Base-by-base conservation (phyloP, 1,139 yeast species). In the Magnusiomyces ingens region DNA sequence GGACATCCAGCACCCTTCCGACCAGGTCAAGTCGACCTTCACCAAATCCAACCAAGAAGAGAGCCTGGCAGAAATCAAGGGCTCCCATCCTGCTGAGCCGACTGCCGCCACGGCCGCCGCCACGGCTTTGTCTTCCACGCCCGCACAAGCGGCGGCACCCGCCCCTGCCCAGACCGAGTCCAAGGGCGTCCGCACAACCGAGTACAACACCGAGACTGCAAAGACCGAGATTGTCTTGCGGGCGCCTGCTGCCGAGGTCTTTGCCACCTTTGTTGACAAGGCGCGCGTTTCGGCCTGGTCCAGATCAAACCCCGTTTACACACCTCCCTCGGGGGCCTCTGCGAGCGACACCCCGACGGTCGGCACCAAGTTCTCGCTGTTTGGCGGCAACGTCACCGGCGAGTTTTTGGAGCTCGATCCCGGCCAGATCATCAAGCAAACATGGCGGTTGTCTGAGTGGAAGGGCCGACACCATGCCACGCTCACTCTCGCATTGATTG, bases 361-460 rank as follows among this genome's bases (percentile, higher is more conserved):
- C 5, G 91, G 89, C 4, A 77, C 85, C 1, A 74, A 74, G 43
- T 90, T 82, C 70, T 76, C 78, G 47, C 70, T 93, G 54, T 93
- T 93, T 68, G 95, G 95, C 12, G 97, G 97, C n/a, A 88, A 90
- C 56, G 84, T 93, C 52, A 67, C 77, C 29, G 96, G 96, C 51
- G 80, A 81, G 63, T 73, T 89, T 59, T 63, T 78, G 46, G 80
- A 79, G 61, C 74, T 89, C 56, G 79, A 75, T n/a, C 73, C 76
- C 52, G 79, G 80, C 62, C 75, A 79, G 62, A 52, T 50, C 12
- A 82, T 93, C 54, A 80, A 75, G 19, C 84, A 87, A 78, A 72
- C 79, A 45, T 93, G 99, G 99, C 79, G 98, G 66, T 74, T 93
- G 59, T 80, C 78, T 52, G 89, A 85, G 64, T 93, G 99, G 99